Percentiles rank a stretch among this genome's conserved stretches.
These are phyloP conservation scores for Salix brachista DNA, from an alignment of 345 rosid genomes.

Conservation along the genomic window DNA sequence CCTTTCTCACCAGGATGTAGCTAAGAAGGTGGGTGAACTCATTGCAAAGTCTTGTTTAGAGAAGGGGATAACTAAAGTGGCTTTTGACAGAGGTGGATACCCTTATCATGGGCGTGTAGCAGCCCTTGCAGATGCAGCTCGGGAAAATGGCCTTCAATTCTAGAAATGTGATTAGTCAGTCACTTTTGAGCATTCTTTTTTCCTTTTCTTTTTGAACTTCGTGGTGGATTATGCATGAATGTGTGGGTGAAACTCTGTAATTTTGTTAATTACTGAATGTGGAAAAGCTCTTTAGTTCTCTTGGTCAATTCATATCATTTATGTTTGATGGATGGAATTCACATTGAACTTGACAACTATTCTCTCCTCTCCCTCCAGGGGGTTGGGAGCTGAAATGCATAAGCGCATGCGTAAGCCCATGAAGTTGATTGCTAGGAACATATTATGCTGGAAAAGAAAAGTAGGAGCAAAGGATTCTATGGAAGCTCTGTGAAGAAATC, in stretches of 20 bases:
- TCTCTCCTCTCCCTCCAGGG: background rate
- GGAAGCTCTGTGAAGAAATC: background rate
- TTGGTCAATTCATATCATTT: background rate
- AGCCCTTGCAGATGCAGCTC: conserved; percentile 78
- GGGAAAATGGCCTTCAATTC: conserved; percentile 83
- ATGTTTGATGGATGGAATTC: background rate
- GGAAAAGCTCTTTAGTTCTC: conserved; percentile 5
- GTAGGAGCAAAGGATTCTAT: background rate
- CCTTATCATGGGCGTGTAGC: conserved; percentile 86
- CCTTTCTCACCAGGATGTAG: conserved; percentile 60
- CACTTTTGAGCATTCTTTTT: background rate
- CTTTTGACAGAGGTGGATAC: conserved; percentile 88
- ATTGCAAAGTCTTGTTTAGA: conserved; percentile 84
- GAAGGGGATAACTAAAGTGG: conserved; percentile 84
- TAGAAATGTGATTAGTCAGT: conserved; percentile 27
- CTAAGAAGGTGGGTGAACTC: conserved; percentile 74
- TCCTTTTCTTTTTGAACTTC: background rate
- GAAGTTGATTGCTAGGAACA: background rate
- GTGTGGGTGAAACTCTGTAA: background rate
- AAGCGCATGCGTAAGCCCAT: background rate
- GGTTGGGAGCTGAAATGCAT: background rate
- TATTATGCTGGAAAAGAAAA: background rate
- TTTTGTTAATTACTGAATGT: background rate
- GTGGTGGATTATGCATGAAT: background rate
- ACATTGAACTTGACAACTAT: background rate